Base-by-base conservation (phyloP, 2,329 filamentous ascomycete genomes). In the Xylaria sp. region DNA sequence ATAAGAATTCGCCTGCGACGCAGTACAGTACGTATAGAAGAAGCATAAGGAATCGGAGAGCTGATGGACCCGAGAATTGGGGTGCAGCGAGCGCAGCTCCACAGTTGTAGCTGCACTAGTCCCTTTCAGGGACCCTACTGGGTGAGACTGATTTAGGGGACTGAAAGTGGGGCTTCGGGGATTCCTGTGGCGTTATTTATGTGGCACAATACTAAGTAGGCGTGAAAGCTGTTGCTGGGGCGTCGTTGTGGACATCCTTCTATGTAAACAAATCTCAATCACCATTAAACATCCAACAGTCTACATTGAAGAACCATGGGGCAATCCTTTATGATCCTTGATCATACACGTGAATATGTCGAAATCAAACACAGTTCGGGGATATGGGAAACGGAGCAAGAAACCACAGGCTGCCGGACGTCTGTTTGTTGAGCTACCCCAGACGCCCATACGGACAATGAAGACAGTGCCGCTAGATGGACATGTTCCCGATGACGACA, bases 361-460 rank as follows among this genome's bases (percentile, higher is more conserved):
- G 42, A 81, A 83, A 65, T 80, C 80, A 59, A 77, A 79, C 3
- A 76, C 81, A 21, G 73, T 81, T 10, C 83, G 84, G 2, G 85
- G 82, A 66, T 88, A 88, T 78, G 87, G 86, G 66, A 87, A 84
- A 68, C 79, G 80, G 53, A 79, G 81, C 35, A 85, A 81, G 67
- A 83, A 83, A 53, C 79, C 83, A 29, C 85, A 81, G 68, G 80
- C 82, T 21, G 80, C 83, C 21, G 82, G 85, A 50, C 81, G 84
- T 25, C 77, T 86, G 53, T 87, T 88, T 70, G 83, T 83, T 23
- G 84, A 87, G 72, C 76, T 88, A 9, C 85, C 86, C 0, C 82
- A 83, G 66, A 87, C 83, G 53, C 86, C 86, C 2, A 69, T 83
- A 60, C 82, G 84, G 51, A 60, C 32, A 23, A 57, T 63, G 60